Base-by-base conservation (phyloP, 2,329 filamentous ascomycete species). In the Acephala macrosclerotiorum region DNA sequence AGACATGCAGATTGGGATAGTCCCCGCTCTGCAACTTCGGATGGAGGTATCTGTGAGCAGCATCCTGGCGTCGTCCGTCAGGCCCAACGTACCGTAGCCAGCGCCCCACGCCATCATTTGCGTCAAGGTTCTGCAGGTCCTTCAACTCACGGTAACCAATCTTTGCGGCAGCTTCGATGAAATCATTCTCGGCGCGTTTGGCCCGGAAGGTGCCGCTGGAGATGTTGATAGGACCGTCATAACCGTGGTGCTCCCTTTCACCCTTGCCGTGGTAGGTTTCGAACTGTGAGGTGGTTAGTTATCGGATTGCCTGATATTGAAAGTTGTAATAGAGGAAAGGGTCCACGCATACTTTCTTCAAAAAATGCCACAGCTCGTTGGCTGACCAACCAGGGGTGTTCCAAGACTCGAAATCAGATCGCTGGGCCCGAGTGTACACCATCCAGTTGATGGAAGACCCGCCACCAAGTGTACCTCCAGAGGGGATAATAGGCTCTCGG, bases 401-500 rank as follows among this genome's bases (percentile, higher is more conserved):
- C 42, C 42, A 61, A n/a, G 25, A 56, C 11, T 56, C 33, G 61
- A 81, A 85, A 71, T 85, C 83, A 5, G 76, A 76, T 9, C 78
- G 75, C 69, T 84, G 80, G 14, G 79, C 80, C 29, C 81, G 75
- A 2, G 80, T 80, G 69, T 83, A 83, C 57, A 86, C 83, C 83
- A 88, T 85, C 67, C 84, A 85, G 68, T 89, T 89, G 57, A 89
- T 80, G 0, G 84, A 84, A 18, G 82, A 85, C 7, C 88, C 87
- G 6, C 89, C 90, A 20, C 90, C 90, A 0, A 92, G 80, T 0
- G 86, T 83, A 26, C 82, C 81, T 8, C 79, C 80, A 3, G 71
- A 68, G 0, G 79, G 79, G 1, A 82, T 76, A n/a, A 81, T 76
- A 1, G 75, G 77, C 62, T 80, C 79, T n/a, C 84, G 77, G 18